Evolutionary conservation across 495 filamentous ascomycete genomes (phyloP).

Genomic region (Hypoxylon intermedium): DNA sequence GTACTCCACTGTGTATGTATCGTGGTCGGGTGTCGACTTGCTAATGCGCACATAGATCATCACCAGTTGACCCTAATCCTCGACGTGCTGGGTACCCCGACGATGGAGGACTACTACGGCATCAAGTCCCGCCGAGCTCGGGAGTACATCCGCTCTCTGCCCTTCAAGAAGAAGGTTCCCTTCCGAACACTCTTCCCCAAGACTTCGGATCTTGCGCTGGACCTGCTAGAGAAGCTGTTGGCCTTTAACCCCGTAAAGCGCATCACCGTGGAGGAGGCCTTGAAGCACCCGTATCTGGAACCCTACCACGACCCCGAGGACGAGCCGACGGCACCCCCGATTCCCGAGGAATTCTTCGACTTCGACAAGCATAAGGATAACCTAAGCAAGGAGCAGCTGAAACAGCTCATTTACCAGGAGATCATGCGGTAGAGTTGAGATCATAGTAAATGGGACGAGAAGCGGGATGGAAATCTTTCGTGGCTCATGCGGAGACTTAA

Average conservation of each 20-base stretch:
- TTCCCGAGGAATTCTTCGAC: constrained; percentile 99
- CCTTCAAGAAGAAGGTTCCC: constrained; percentile 99
- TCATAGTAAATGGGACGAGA: no score
- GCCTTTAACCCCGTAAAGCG: constrained; percentile 99
- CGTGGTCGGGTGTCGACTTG: constrained; percentile 4
- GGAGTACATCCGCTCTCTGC: constrained; percentile 98
- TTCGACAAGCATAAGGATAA: constrained; percentile 99
- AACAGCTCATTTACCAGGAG: constrained; percentile 95
- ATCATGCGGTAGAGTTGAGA: constrained; percentile 83
- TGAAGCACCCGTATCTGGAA: constrained; percentile 97
- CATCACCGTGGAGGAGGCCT: constrained; percentile 95
- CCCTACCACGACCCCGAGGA: constrained; percentile 99
- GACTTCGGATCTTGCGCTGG: constrained; percentile 90
- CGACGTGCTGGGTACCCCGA: constrained; percentile 97
- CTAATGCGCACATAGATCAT: constrained; percentile 69
- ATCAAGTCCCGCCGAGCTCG: constrained; percentile 98
- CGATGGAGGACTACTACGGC: constrained; percentile 99
- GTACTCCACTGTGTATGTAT: constrained; percentile 42
- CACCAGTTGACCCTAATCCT: constrained; percentile 98
- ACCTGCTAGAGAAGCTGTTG: constrained; percentile 92
- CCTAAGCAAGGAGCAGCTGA: constrained; percentile 96
- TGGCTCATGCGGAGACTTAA: no score
- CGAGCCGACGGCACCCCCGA: constrained; percentile 94
- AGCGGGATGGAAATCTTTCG: no score
- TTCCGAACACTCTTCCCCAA: constrained; percentile 98